phyloP scores from a whole-genome alignment of 805 yeast species.

The Nakazawaea laoshanensis region DNA sequence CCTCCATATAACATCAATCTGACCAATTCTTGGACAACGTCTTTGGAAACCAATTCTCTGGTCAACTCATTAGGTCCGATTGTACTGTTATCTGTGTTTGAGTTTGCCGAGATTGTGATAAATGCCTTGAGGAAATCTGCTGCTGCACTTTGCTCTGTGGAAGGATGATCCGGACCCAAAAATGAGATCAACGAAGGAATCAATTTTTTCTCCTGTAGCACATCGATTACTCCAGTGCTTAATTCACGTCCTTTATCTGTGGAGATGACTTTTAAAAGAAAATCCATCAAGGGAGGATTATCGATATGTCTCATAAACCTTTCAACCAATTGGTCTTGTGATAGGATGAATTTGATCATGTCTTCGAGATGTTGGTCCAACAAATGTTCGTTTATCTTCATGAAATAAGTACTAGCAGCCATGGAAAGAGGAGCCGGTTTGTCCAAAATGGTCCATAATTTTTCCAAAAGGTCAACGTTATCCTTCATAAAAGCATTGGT shows the following conservation, averaged over 20 bases:
- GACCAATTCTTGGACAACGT: slow-evolving; percentile 58
- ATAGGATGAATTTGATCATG: slow-evolving; percentile 60
- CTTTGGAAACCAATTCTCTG: slow-evolving; percentile 77
- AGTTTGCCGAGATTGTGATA: slow-evolving; percentile 89
- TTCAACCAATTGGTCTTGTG: slow-evolving; percentile 64
- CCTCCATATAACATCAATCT: slow-evolving; percentile 76
- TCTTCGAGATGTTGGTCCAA: slow-evolving; percentile 84
- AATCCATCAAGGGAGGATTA: slow-evolving; percentile 92
- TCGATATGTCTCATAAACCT: slow-evolving; percentile 80
- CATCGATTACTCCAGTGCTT: slow-evolving; percentile 80
- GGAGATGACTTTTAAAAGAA: slow-evolving; percentile 78
- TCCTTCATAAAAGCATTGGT: slow-evolving; percentile 80
- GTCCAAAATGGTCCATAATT: slow-evolving; percentile 76
- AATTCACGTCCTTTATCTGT: slow-evolving; percentile 79
- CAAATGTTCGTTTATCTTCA: slow-evolving; percentile 85
- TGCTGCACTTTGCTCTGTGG: slow-evolving; percentile 83
- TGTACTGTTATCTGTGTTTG: slow-evolving; percentile 81
- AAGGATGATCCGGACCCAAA: slow-evolving; percentile 56
- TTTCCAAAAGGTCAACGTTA: slow-evolving; percentile 50
- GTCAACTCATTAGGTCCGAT: slow-evolving; percentile 95
- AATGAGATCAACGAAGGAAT: slow-evolving; percentile 66
- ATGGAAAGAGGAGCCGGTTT: slow-evolving; percentile 60
- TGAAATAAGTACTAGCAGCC: slow-evolving; percentile 76
- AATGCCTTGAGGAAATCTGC: slow-evolving; percentile 94
- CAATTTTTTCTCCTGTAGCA: slow-evolving; percentile 62